A percentile compares a stretch with the other conserved stretches of the same genome.
Evolutionary conservation across 176 grass and related monocot species (phyloP).

Genomic region (Coix lacrymajobi): DNA sequence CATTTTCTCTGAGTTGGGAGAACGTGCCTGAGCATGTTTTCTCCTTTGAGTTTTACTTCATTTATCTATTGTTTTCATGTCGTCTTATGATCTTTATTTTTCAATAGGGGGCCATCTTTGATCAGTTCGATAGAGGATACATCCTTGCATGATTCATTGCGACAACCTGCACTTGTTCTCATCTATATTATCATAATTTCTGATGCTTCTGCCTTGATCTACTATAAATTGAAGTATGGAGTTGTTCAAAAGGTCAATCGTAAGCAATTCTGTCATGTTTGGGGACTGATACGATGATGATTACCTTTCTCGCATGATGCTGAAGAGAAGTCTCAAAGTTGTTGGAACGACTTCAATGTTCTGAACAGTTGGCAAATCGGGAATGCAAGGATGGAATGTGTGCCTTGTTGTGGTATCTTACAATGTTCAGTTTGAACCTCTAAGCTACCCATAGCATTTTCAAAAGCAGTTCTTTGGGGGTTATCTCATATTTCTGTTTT

Average conservation of each 20-base stretch:
- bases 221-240: slow-evolving; percentile 49
- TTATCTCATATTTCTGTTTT: slow-evolving; percentile 75
- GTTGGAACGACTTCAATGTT: slow-evolving; percentile 76
- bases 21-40: not conserved
- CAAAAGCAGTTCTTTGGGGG: slow-evolving; percentile 88
- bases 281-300: slow-evolving; percentile 63
- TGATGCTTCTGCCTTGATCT: slow-evolving; percentile 94
- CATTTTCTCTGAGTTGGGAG: not conserved
- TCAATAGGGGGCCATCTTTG: slow-evolving; percentile 80
- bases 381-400: slow-evolving; percentile 81
- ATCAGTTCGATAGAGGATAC: slow-evolving; percentile 75
- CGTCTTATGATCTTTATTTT: slow-evolving; percentile 35
- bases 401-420: slow-evolving; percentile 83
- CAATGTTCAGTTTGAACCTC: slow-evolving; percentile 69
- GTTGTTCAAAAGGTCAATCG: slow-evolving; percentile 24
- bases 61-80: slow-evolving; percentile 11
- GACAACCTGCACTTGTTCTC: slow-evolving; percentile 93
- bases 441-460: slow-evolving; percentile 79
- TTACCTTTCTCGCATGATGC: slow-evolving; percentile 42
- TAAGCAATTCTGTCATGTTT: slow-evolving; percentile 37
- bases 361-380: slow-evolving; percentile 63
- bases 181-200: slow-evolving; percentile 90
- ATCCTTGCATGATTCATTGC: slow-evolving; percentile 74
- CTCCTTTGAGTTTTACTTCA: slow-evolving; percentile 15
- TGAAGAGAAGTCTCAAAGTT: slow-evolving; percentile 51